phyloP scores from a whole-genome alignment of 495 filamentous ascomycete species.

The Echria macrotheca region DNA sequence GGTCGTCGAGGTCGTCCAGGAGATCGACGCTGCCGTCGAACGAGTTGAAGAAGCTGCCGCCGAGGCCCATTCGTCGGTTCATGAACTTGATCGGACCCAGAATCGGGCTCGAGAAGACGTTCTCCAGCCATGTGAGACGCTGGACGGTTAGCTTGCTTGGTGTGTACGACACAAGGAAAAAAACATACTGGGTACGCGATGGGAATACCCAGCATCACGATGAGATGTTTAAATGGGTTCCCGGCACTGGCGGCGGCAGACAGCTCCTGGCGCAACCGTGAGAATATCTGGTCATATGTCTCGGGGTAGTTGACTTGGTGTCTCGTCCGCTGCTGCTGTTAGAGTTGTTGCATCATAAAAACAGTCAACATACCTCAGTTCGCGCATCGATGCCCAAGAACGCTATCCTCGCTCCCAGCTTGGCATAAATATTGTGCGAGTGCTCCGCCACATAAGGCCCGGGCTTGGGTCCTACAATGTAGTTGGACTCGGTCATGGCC shows the following conservation, averaged over 20 bases:
- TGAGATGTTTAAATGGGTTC: slow-evolving; percentile 69
- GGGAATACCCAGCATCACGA: slow-evolving; percentile 84
- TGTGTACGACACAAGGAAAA: too few relatives aligned
- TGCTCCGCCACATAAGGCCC: slow-evolving; percentile 78
- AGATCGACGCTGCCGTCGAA: slow-evolving; percentile 90
- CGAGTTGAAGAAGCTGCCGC: slow-evolving; percentile 80
- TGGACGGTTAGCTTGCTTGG: slow-evolving; percentile 11
- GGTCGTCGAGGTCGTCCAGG: slow-evolving; percentile 89
- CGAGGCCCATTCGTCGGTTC: slow-evolving; percentile 83
- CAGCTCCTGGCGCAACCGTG: slow-evolving; percentile 61
- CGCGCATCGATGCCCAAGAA: slow-evolving; percentile 88
- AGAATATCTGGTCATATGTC: slow-evolving; percentile 80
- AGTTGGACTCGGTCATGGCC: slow-evolving; percentile 59
- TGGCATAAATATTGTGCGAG: slow-evolving; percentile 74
- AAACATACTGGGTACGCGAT: slow-evolving; percentile 75
- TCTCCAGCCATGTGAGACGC: slow-evolving; percentile 88
- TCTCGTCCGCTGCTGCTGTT: slow-evolving; percentile 57
- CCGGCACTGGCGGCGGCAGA: slow-evolving; percentile 40
- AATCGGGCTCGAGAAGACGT: slow-evolving; percentile 76
- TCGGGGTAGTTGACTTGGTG: slow-evolving; percentile 88
- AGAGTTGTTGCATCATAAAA: too few relatives aligned
- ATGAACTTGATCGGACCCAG: slow-evolving; percentile 81
- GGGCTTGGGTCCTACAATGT: slow-evolving; percentile 69
- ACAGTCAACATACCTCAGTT: slow-evolving; percentile 55
- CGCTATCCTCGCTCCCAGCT: slow-evolving; percentile 76